Evolutionary conservation across 371 early-diverging fungal genomes (phyloP), one percentile per base, ranked within the genome.

Genomic region (Syncephalastrum racemosum): DNA sequence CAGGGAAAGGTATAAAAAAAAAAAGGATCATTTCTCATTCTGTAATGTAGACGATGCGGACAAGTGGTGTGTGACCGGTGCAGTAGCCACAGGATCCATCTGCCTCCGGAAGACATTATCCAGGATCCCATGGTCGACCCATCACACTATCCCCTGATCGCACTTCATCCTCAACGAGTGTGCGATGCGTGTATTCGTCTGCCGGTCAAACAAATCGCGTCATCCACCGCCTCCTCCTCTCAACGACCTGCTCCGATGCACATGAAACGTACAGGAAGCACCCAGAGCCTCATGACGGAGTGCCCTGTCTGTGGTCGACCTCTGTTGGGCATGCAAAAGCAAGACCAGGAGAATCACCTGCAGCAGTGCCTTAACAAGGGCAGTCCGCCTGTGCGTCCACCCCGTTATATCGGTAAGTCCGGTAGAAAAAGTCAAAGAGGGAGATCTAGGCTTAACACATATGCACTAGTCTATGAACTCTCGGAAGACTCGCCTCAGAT

Each of bases 301-400:
- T 94, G 95, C 58, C 95, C 95, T 36, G 92, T 90, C 4, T 94
- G 95, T 66, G 77, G 75, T 18, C 60, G 53, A 12, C 25, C 56
- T 12, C 59, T 90, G 39, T 63, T 63, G 8, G 72, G 79, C 10
- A 53, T 75, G 55, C 62, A 64, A 18, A 82, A 84, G 52, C 62
- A 73, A n/a, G 83, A 79, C 1, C 89, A 89, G 68, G 95, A 94
- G 59, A 70, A 79, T 0, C 95, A 94, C 75, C 82, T 92, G 10
- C 82, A 85, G n/a, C 71, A 73, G 0, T 94, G 95, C 61, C 62
- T 93, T 12, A 75, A 75, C 13, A 72, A 60, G 46, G 74, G 75
- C 27, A 75, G 75, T 15, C 70, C 67, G 40, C 65, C 71, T 14
- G 71, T 84, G 40, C 79, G 73, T 23, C 81, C 81, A 46, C 82